Evolutionary conservation across 805 yeast species (phyloP).

Genomic region (Hanseniaspora meyeri): DNA sequence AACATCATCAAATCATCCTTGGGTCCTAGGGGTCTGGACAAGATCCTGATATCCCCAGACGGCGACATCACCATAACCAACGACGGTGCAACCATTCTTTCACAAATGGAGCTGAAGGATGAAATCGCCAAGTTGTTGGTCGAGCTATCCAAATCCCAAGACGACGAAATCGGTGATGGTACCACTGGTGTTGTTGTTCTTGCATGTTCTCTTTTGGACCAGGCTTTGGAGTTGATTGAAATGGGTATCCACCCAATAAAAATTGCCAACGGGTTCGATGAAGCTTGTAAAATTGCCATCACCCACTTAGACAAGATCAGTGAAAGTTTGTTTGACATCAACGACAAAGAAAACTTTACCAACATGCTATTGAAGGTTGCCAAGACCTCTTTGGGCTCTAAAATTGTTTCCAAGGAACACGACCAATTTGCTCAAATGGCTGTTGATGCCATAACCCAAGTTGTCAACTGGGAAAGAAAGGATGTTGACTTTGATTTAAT

Average conservation of each 20-base stretch:
- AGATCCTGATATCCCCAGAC: conserved; percentile 86
- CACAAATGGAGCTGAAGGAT: conserved; percentile 91
- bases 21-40: conserved; percentile 98
- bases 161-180: conserved; percentile 97
- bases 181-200: conserved; percentile 97
- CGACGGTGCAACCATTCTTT: conserved; percentile 93
- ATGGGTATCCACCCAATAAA: conserved; percentile 96
- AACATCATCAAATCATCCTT: conserved; percentile 81
- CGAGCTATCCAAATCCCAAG: conserved; percentile 87
- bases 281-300: conserved; percentile 87
- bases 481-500: conserved; percentile 96
- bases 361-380: conserved; percentile 76
- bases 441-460: conserved; percentile 85
- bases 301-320: conserved; percentile 61
- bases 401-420: conserved; percentile 87
- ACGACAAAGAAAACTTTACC: conserved; percentile 19
- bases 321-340: conserved; percentile 35
- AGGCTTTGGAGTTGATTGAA: conserved; percentile 86
- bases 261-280: conserved; percentile 93
- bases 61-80: conserved; percentile 97
- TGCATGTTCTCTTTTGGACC: conserved; percentile 88
- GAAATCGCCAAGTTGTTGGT: conserved; percentile 93
- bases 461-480: conserved; percentile 80
- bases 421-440: conserved; percentile 94
- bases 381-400: conserved; percentile 85